Base-by-base conservation (phyloP, 805 yeast species). In the Yarrowia deformans region DNA sequence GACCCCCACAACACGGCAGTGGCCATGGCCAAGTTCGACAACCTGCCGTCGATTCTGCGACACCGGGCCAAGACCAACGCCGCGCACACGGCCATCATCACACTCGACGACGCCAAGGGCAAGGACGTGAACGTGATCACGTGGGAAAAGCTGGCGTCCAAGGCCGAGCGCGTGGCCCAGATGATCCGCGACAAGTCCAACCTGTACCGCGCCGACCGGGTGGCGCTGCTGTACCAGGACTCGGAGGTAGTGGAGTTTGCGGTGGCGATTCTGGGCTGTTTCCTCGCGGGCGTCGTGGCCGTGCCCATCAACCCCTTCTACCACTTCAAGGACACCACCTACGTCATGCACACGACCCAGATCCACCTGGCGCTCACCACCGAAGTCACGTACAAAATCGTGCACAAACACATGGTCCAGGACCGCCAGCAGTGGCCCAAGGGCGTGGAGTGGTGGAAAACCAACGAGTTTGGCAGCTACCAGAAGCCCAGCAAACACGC, bases 241-340 rank as follows among this genome's bases (percentile, higher is more conserved):
- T 84, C 84, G 39, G 98, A 95, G 77, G 87, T 91, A 1, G 84
- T 90, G 13, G 98, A 95, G 72, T 94, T 93, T 76, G 85, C 91
- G 0, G 86, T 90, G 1, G 96, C 98, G 0, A 77, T 95, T 23
- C 85, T 92, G 77, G 99, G 97, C 8, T 93, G 98, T 76, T 91
- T 94, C 72, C 81, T 94, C 69, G 97, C 98, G 0, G 97, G 97
- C 1, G 90, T 92, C 56, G 93, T 95, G 1, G 98, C 98, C 0
- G 94, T 95, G 6, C 99, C 99, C 0, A 87, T 95, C 50, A 90
- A 90, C 68, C 88, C 92, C 70, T 90, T 88, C 68, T 84, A 87
- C 35, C 88, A 89, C 40, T 79, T 88, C 35, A 81, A 81, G 50
- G 97, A 93, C 72, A 87, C 93, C 70, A 83, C 86, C 14, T 88